Base-by-base conservation (phyloP, 257 asterid species). In the Salvia miltiorrhiza region DNA sequence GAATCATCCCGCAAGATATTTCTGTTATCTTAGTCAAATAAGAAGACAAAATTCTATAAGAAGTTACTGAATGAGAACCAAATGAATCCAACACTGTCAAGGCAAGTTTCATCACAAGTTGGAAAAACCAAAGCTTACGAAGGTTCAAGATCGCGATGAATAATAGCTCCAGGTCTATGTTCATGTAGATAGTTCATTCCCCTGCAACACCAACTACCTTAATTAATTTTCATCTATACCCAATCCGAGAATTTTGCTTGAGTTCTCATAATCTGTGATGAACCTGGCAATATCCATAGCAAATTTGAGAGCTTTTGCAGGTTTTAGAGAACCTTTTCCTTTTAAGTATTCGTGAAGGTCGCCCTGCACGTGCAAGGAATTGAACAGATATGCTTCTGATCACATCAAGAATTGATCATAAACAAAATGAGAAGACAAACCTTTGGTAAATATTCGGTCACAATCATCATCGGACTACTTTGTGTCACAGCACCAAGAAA, bases 401-500 rank as follows among this genome's bases (percentile, higher is more conserved):
- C n/a, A 57, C 24, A 5, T 55, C 73, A 63, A 13, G 24, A 54
- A 19, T 17, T 23, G 21, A 37, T 48, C n/a, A 32, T 59, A 35
- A 19, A 0, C 16, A 16, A 20, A 44, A 12, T 40, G 10, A 30
- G 37, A 63, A 40, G 35, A 5, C n/a, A 62, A 71, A 93, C 98
- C 93, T 87, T 88, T 14, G 96, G 96, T 61, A 93, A 75, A 81
- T 93, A 93, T 77, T 93, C 98, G 6, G 93, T 93, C 74, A 92
- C 97, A 75, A 92, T 92, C 98, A 92, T 90, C 97, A 90, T 92
- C 13, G 98, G 98, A 84, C 88, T 88, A 76, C 88, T 90, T 70
- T 92, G 98, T 19, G 98, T 92, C 43, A 92, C 97, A 41, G 98
- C 98, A n/a, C 97, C 96, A 77, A 92, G 96, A 88, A 92, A 92